Evolutionary conservation across 768 basidiomycete genomes (phyloP).

Genomic region (Amanita subjunquillea): DNA sequence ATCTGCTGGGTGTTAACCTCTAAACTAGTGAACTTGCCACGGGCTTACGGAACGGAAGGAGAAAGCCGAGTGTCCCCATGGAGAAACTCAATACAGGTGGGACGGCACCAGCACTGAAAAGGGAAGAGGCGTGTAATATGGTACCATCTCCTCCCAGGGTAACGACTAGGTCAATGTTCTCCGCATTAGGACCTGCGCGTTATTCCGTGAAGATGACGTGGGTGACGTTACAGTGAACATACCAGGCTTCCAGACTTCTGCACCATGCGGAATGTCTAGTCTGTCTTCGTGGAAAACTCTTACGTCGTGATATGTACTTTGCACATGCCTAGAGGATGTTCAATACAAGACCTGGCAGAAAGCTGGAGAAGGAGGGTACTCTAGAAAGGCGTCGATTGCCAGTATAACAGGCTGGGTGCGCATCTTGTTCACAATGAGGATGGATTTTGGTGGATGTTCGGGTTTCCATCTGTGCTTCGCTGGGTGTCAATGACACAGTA

Average conservation of each 20-base stretch:
- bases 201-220: not conserved
- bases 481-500: conserved; percentile 15
- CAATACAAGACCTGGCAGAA: conserved; percentile 3
- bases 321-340: conserved; percentile 38
- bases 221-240: conserved; percentile 8
- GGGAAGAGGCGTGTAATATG: conserved; percentile 84
- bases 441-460: conserved; percentile 40
- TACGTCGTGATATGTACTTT: conserved; percentile 45
- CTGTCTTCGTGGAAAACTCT: conserved; percentile 60
- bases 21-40: not conserved
- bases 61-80: conserved; percentile 89
- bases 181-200: conserved; percentile 32
- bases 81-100: conserved; percentile 89
- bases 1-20: conserved; percentile 34
- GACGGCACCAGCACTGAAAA: conserved; percentile 85
- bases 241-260: conserved; percentile 61
- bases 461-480: conserved; percentile 25
- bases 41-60: conserved; percentile 83
- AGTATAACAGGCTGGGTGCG: conserved; percentile 69
- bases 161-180: conserved; percentile 76
- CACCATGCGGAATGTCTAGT: conserved; percentile 52
- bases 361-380: conserved; percentile 24
- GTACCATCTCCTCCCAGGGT: conserved; percentile 95
- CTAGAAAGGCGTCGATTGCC: conserved; percentile 65
- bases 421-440: conserved; percentile 74